These are phyloP conservation scores for Ophiostoma pallidulum DNA, from an alignment of 2,329 filamentous ascomycete genomes.

Conservation along the genomic window DNA sequence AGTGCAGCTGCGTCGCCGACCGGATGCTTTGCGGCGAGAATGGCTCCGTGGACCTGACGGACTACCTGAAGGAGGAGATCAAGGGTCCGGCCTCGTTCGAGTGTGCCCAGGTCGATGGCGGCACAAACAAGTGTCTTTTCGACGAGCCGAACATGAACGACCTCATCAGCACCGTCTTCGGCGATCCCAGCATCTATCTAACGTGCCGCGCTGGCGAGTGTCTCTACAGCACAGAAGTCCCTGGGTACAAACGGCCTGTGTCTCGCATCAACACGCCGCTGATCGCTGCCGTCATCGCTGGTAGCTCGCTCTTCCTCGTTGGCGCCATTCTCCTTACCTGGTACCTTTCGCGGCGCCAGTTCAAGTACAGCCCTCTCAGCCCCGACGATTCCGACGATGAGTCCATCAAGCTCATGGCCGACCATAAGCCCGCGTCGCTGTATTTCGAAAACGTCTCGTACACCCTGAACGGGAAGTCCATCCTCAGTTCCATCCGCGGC, in stretches of 20 bases:
- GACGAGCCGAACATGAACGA: slow-evolving; percentile 88
- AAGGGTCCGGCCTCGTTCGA: slow-evolving; percentile 80
- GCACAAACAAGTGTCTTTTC: slow-evolving; percentile 63
- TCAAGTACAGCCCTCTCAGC: slow-evolving; percentile 62
- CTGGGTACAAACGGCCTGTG: slow-evolving; percentile 77
- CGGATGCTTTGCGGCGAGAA: slow-evolving; percentile 90
- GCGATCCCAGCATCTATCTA: slow-evolving; percentile 79
- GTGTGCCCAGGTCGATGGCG: slow-evolving; percentile 57
- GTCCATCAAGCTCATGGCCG: slow-evolving; percentile 72
- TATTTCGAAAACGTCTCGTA: slow-evolving; percentile 87
- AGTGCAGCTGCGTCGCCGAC: slow-evolving; percentile 79
- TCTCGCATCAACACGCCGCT: slow-evolving; percentile 96
- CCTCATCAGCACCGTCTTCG: slow-evolving; percentile 80
- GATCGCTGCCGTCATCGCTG: slow-evolving; percentile 87
- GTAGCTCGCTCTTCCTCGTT: slow-evolving; percentile 72
- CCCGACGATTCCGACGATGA: slow-evolving; percentile 89
- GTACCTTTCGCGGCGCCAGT: slow-evolving; percentile 73
- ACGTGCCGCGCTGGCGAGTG: slow-evolving; percentile 83
- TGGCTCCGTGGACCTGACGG: slow-evolving; percentile 83
- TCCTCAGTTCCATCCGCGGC: slow-evolving; percentile 70
- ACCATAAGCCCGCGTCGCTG: slow-evolving; percentile 83
- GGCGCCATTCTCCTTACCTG: slow-evolving; percentile 73
- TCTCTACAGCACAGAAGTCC: slow-evolving; percentile 83
- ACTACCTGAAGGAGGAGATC: slow-evolving; percentile 76
- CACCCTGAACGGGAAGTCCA: slow-evolving; percentile 75